Evolutionary conservation across 163 green algal genomes (phyloP), one percentile per base, ranked within the genome.

Genomic region (Picocystis sp.): DNA sequence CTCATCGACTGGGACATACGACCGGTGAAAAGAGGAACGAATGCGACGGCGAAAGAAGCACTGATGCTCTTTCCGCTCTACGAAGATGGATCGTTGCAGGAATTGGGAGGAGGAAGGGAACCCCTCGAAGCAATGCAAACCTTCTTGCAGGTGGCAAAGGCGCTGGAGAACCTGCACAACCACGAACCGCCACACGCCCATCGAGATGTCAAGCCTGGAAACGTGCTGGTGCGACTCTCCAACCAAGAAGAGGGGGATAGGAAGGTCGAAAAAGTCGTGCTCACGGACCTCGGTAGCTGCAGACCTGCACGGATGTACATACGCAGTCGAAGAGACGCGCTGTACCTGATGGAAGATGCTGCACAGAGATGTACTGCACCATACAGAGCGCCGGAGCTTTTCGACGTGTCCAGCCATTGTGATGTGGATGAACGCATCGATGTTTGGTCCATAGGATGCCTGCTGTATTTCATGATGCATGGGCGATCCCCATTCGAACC

Each of bases 351-450:
- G 63, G 63, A 71, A n/a, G 35, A 47, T 57, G 51, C 35, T 9
- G 23, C 17, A 43, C 17, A 42, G 10, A 56, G 21, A 8, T 84
- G 67, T 51, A 86, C 80, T 11, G 86, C 80, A 0, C 75, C 82
- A 14, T 96, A 87, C 62, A 73, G 86, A 12, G 81, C 87, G 0
- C 83, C 87, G 13, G 87, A 96, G 71, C 80, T 96, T 13, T 94
- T 80, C 67, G 87, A 96, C 56, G 70, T 79, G 1, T 67, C 77
- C 9, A 84, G 70, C n/a, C 50, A 70, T 1, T 78, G 64, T 43
- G 55, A 61, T 3, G 45, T 96, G 2, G 85, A 93, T 50, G 65
- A 75, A 43, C 55, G 66, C 1, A 66, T 77, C 10, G 87, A 96
- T 60, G 70, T 93, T 12, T 96, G 87, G 87, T 72, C 76, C 1